These are phyloP conservation scores for Moelleriella libera DNA, from an alignment of 2,329 filamentous ascomycete species.

Conservation along the genomic window DNA sequence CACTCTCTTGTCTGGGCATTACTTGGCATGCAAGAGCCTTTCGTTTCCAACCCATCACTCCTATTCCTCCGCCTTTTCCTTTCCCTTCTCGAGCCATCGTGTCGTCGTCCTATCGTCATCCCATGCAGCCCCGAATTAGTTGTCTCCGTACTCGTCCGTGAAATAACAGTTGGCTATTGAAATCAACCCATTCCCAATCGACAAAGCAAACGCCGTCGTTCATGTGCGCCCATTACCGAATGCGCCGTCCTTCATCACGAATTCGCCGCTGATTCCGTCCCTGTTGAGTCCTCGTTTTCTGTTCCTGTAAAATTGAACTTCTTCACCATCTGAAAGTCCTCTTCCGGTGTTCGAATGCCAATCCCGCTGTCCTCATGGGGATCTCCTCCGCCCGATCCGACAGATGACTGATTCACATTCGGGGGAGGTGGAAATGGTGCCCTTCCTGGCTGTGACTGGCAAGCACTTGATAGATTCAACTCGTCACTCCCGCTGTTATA, in stretches of 20 bases:
- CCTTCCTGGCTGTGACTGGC: constrained; percentile 32
- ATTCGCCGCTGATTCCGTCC: constrained; percentile 13
- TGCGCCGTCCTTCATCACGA: constrained; percentile 1
- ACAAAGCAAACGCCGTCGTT: constrained; percentile 5
- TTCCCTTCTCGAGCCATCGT: constrained; percentile 11
- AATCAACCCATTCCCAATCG: constrained; percentile 3
- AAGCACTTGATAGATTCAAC: constrained; percentile 26
- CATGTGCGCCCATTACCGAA: not conserved
- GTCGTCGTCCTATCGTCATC: constrained; percentile 16
- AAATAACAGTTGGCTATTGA: constrained; percentile 4
- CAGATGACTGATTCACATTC: constrained; percentile 26
- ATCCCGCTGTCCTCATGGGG: constrained; percentile 62
- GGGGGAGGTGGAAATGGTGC: constrained; percentile 34
- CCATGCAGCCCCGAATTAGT: constrained; percentile 14
- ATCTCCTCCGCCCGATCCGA: constrained; percentile 24
- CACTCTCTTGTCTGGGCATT: too few species aligned
- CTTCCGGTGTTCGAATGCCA: constrained; percentile 53
- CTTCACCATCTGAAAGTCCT: constrained; percentile 42
- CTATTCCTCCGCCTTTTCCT: not conserved
- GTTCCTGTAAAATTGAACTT: constrained; percentile 36
- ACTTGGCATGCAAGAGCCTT: too few species aligned
- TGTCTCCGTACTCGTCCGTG: not conserved
- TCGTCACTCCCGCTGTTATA: constrained; percentile 32
- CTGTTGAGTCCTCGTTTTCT: constrained; percentile 19
- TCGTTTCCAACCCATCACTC: too few species aligned